Evolutionary conservation across 495 filamentous ascomycete species (phyloP), one percentile per base, ranked within the genome.

Genomic region (Lophiotrema nucula): DNA sequence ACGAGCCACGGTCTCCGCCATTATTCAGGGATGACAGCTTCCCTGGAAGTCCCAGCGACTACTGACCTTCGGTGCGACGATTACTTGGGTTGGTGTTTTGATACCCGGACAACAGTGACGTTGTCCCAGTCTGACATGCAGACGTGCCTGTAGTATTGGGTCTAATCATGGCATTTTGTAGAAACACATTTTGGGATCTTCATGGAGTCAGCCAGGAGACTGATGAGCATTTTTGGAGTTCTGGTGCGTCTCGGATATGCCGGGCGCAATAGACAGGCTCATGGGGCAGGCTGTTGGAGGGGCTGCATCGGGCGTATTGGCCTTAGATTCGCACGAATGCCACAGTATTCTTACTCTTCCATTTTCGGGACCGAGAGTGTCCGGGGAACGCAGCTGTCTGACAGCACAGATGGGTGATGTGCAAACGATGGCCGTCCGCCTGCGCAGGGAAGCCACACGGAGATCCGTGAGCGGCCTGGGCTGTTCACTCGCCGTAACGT

Each of bases 21-120:
- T 41, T 65, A 5, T 65, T 65, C 51, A 51, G 56, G 23, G 53
- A 60, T 47, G 53, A 57, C 25, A 39, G 46, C 47, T 65, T 53
- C 39, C 25, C 41, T 10, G 55, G 22, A 0, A 64, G 47, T 23
- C 60, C 54, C 16, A 62, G 33, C 26, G 53, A 25, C 6, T 63
- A 47, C 46, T 35, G 31, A 41, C 27, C 3, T 38, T 1, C 16
- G 12, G 41, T 19, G 19, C 12, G 19, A 44, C 33, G n/a, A n/a
- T n/a, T n/a, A n/a, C n/a, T 37, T 37, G 33, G 33, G n/a, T 10
- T 37, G 33, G 33, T 37, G 10, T 37, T 37, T 37, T 37, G 33
- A 37, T 10, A 37, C n/a, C n/a, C n/a, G n/a, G n/a, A n/a, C n/a
- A n/a, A n/a, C n/a, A n/a, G n/a, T n/a, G n/a, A n/a, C n/a, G n/a